phyloP scores from a whole-genome alignment of 345 rosid species.

The Eutrema heterophyllum region DNA sequence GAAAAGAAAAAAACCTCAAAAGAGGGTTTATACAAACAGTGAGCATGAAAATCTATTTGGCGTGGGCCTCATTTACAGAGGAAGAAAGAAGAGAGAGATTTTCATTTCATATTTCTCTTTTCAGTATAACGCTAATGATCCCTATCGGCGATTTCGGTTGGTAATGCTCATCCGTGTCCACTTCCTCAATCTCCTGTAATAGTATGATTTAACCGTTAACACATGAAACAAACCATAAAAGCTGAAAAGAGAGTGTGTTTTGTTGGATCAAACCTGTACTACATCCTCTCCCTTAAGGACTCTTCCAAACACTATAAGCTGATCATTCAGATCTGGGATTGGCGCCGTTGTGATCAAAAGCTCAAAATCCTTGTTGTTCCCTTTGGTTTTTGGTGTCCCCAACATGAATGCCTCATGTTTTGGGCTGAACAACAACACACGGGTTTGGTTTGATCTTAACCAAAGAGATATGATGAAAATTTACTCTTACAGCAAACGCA shows the following conservation, averaged over 20 bases:
- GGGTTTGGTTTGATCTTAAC: background rate
- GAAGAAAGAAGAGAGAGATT: background rate
- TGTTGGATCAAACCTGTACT: conserved; percentile 55
- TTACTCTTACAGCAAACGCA: background rate
- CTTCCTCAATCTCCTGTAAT: conserved; percentile 90
- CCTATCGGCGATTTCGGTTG: conserved; percentile 66
- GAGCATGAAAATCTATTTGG: conserved; percentile 18
- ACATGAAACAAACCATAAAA: background rate
- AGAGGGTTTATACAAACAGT: conserved; percentile 1
- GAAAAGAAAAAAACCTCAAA: background rate
- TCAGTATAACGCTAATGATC: conserved; percentile 51
- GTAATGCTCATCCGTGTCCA: conserved; percentile 87
- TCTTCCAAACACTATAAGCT: conserved; percentile 70
- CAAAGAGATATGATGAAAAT: background rate
- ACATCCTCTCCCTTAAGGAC: conserved; percentile 78
- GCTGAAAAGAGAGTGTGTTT: background rate
- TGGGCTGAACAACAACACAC: conserved; percentile 36
- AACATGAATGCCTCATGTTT: conserved; percentile 84
- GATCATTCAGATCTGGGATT: conserved; percentile 72
- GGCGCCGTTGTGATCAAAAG: conserved; percentile 80
- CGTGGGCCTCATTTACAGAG: conserved; percentile 29
- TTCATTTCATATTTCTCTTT: conserved; percentile 44
- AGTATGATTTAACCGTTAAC: background rate
- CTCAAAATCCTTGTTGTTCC: conserved; percentile 52
- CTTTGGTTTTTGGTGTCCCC: conserved; percentile 63